A percentile compares a stretch with the other conserved stretches of the same genome.
These are phyloP conservation scores for Suillus alpinus DNA, from an alignment of 768 basidiomycete genomes.

Conservation along the genomic window DNA sequence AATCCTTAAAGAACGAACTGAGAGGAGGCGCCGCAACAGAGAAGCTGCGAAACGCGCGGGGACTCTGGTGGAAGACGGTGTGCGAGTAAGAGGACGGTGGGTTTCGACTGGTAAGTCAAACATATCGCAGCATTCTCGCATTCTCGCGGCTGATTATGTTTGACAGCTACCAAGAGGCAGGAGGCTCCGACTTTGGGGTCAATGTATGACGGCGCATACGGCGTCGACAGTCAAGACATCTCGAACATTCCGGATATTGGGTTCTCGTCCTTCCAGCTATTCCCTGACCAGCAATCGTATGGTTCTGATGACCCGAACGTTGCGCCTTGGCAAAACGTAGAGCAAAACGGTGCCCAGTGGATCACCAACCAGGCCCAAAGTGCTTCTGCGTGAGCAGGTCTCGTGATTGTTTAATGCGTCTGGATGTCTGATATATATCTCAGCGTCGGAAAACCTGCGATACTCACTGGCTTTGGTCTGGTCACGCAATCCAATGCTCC, in stretches of 20 bases:
- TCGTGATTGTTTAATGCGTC: background rate
- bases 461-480: conserved; percentile 58
- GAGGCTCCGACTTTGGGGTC: conserved; percentile 43
- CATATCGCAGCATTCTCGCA: conserved; percentile 1
- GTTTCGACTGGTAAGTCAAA: conserved; percentile 44
- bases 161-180: conserved; percentile 47
- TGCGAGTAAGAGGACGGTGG: conserved; percentile 61
- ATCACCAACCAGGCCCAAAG: conserved; percentile 47
- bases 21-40: conserved; percentile 44
- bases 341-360: conserved; percentile 54
- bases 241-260: conserved; percentile 52
- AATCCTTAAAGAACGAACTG: conserved; percentile 48
- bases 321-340: conserved; percentile 48
- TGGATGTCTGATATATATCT: conserved; percentile 6
- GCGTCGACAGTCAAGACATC: conserved; percentile 69
- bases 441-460: conserved; percentile 55
- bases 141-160: conserved; percentile 7
- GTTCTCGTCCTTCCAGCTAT: conserved; percentile 59
- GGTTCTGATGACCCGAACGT: conserved; percentile 46
- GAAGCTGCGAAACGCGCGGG: conserved; percentile 33
- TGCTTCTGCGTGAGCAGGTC: conserved; percentile 40
- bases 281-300: conserved; percentile 67
- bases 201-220: conserved; percentile 58
- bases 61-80: conserved; percentile 34
- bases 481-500: conserved; percentile 54